A percentile compares a stretch with the other conserved stretches of the same genome.
These are phyloP conservation scores for Sporothrix euskadiensis DNA, from an alignment of 2,329 filamentous ascomycete species.

Conservation along the genomic window DNA sequence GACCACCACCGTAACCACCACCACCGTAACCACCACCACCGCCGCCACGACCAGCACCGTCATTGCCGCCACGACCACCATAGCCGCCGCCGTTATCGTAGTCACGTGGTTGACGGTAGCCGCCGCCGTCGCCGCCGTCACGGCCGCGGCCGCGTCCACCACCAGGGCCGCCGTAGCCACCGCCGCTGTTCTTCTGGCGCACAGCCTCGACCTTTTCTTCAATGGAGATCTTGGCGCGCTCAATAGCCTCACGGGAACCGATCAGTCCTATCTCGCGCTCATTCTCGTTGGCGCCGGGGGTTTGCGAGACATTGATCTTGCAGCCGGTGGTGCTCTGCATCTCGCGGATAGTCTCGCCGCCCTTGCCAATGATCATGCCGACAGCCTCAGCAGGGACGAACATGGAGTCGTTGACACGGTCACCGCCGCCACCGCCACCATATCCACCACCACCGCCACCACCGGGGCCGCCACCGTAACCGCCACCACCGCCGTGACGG, in stretches of 20 bases:
- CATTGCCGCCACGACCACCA: slow-evolving; percentile 45
- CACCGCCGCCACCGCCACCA: slow-evolving; percentile 47
- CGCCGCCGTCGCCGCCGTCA: slow-evolving; percentile 57
- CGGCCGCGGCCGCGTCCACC: slow-evolving; percentile 45
- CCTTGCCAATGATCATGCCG: slow-evolving; percentile 95
- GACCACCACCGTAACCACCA: slow-evolving; percentile 50
- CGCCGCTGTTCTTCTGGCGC: slow-evolving; percentile 56
- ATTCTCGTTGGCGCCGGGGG: slow-evolving; percentile 72
- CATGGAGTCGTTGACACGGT: slow-evolving; percentile 80
- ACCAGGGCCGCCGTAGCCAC: slow-evolving; percentile 46
- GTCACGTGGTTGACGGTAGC: slow-evolving; percentile 46
- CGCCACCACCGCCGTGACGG: slow-evolving; percentile 40
- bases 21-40: slow-evolving; percentile 48
- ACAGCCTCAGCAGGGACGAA: slow-evolving; percentile 87
- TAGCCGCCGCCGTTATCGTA: slow-evolving; percentile 48
- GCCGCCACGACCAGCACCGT: slow-evolving; percentile 45
- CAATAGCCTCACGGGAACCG: slow-evolving; percentile 74
- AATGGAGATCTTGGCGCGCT: slow-evolving; percentile 78
- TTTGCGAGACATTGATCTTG: slow-evolving; percentile 91
- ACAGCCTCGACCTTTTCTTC: slow-evolving; percentile 91
- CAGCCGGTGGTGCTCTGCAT: slow-evolving; percentile 87
- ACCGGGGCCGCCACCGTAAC: slow-evolving; percentile 40
- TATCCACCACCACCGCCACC: slow-evolving; percentile 44
- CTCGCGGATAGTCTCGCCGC: slow-evolving; percentile 89
- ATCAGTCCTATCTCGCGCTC: slow-evolving; percentile 86